Evolutionary conservation across 208 protist genomes (phyloP).

Genomic region (Dictyostelium gargantuum): DNA sequence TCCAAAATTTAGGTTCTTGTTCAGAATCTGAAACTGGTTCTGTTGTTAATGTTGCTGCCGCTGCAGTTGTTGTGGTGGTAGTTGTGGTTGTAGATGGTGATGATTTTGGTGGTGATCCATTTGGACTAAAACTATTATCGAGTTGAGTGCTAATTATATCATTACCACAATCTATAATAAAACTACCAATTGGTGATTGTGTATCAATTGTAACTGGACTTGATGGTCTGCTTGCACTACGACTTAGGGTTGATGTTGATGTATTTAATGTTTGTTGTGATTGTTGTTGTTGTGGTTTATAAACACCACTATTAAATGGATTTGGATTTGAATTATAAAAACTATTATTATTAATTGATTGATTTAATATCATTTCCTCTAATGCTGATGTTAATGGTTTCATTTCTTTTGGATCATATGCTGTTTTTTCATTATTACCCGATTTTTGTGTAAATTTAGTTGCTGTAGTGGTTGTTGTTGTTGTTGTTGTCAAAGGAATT

Average conservation of each 20-base stretch:
- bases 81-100: neutral
- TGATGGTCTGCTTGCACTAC: neutral
- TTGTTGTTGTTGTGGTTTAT: neutral
- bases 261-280: neutral
- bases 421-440: neutral
- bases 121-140: neutral
- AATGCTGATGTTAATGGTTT: conserved; percentile 20
- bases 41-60: too few relatives aligned
- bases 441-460: neutral
- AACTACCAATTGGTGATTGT: conserved; percentile 51
- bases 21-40: conserved; percentile 10
- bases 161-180: conserved; percentile 37
- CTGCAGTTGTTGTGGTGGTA: neutral
- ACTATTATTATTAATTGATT: neutral
- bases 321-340: neutral
- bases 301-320: neutral
- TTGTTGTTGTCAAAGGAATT: neutral
- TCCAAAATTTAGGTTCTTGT: conserved; percentile 26
- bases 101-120: neutral
- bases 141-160: neutral
- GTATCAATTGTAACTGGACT: conserved; percentile 16
- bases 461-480: neutral
- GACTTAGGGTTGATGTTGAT: neutral
- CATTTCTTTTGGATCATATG: neutral
- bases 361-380: conserved; percentile 16